phyloP scores from a whole-genome alignment of 768 basidiomycete genomes.

The Russula emetica region DNA sequence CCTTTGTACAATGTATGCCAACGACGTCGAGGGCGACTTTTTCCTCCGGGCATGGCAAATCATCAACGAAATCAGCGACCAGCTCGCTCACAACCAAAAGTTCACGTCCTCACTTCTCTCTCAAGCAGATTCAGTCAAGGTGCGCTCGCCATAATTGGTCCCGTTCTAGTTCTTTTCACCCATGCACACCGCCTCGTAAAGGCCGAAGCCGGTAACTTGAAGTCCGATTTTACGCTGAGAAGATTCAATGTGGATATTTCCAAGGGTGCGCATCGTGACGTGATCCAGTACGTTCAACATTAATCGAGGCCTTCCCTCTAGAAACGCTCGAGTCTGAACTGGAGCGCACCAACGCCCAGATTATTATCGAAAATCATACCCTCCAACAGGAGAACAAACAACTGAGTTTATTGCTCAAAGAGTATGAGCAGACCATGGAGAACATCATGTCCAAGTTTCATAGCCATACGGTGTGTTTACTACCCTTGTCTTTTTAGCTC shows the following conservation, averaged over 20 bases:
- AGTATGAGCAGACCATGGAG: conserved; percentile 92
- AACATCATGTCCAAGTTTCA: conserved; percentile 97
- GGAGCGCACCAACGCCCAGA: conserved; percentile 83
- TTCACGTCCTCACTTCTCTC: conserved; percentile 41
- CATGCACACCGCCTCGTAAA: conserved; percentile 3
- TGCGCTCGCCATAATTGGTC: conserved; percentile 23
- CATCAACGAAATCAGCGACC: conserved; percentile 38
- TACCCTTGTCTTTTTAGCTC: conserved; percentile 20
- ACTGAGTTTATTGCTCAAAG: conserved; percentile 79
- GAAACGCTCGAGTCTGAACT: conserved; percentile 91
- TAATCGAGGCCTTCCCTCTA: conserved; percentile 35
- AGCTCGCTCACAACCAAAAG: conserved; percentile 44
- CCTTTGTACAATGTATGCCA: conserved; percentile 14
- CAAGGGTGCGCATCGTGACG: conserved; percentile 31
- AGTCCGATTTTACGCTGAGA: conserved; percentile 39
- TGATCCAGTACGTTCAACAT: background rate
- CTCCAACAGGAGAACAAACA: conserved; percentile 95
- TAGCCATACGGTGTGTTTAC: conserved; percentile 70
- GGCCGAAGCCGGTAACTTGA: conserved; percentile 30
- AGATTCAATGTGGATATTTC: conserved; percentile 48
- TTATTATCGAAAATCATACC: conserved; percentile 90
- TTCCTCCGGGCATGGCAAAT: conserved; percentile 28
- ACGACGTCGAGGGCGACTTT: conserved; percentile 24
- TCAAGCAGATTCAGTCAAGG: conserved; percentile 44
- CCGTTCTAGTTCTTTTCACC: background rate